phyloP scores from a whole-genome alignment of 495 filamentous ascomycete species.

The Penicillium maclennaniae region DNA sequence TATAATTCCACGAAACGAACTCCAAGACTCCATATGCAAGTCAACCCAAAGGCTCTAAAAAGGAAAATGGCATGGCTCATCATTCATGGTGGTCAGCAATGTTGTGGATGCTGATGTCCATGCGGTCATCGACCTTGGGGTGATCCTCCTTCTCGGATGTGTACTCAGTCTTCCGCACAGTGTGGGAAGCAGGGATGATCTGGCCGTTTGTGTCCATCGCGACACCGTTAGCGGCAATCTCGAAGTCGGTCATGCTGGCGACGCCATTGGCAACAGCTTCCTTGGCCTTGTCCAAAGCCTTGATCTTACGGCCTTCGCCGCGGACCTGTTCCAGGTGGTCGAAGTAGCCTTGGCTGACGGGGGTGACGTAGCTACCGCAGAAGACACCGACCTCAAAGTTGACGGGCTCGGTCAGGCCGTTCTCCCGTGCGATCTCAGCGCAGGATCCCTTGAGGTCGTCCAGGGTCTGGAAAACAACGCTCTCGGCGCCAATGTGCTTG shows the following conservation, averaged over 20 bases:
- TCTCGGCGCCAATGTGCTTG: constrained; percentile 82
- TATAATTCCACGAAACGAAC: constrained; percentile 16
- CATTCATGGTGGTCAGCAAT: constrained; percentile 46
- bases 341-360: constrained; percentile 80
- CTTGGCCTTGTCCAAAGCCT: constrained; percentile 64
- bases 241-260: constrained; percentile 57
- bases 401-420: constrained; percentile 49
- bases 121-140: constrained; percentile 46
- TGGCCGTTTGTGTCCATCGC: constrained; percentile 54
- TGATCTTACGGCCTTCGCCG: constrained; percentile 68
- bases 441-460: constrained; percentile 79
- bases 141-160: constrained; percentile 27
- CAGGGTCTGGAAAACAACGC: constrained; percentile 86
- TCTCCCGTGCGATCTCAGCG: constrained; percentile 57
- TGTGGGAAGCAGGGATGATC: constrained; percentile 44
- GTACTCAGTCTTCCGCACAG: not conserved
- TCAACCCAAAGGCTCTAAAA: constrained; percentile 5
- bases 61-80: constrained; percentile 8
- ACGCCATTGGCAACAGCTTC: constrained; percentile 65
- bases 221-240: constrained; percentile 60
- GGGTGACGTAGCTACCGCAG: constrained; percentile 85
- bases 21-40: constrained; percentile 20
- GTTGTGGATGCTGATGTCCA: constrained; percentile 62
- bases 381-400: constrained; percentile 95
- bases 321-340: constrained; percentile 74